phyloP scores from a whole-genome alignment of 352 stramenopile species.

The Plasmopara muralis region DNA sequence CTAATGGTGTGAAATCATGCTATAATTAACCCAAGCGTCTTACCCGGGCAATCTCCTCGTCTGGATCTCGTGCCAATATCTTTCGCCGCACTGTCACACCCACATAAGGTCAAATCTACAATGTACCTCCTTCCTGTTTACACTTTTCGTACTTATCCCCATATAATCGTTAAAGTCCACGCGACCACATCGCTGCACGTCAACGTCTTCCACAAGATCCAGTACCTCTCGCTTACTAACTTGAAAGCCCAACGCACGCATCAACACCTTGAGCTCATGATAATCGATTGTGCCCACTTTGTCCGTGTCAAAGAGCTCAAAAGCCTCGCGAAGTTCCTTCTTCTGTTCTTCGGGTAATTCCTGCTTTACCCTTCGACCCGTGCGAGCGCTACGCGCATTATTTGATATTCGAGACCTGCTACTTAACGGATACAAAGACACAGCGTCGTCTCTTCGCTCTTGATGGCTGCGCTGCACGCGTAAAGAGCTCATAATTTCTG shows the following conservation, averaged over 20 bases:
- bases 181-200: constrained; percentile 74
- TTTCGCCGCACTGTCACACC: constrained; percentile 59
- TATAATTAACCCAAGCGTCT: constrained; percentile 14
- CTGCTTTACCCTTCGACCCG: constrained; percentile 42
- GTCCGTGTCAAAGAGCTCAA: constrained; percentile 91
- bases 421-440: constrained; percentile 20
- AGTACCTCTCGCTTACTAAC: constrained; percentile 87
- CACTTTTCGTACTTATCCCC: constrained; percentile 73
- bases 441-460: constrained; percentile 20
- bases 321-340: constrained; percentile 89
- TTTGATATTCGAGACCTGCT: constrained; percentile 7
- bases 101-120: constrained; percentile 5
- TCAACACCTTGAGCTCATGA: constrained; percentile 92
- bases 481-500: constrained; percentile 18
- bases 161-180: constrained; percentile 90
- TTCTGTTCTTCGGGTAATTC: constrained; percentile 80
- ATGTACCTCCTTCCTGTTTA: not conserved
- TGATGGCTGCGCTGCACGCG: constrained; percentile 28
- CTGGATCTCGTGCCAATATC: constrained; percentile 78
- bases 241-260: constrained; percentile 90
- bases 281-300: constrained; percentile 88
- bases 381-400: constrained; percentile 9
- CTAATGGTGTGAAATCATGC: constrained; percentile 12
- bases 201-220: constrained; percentile 84
- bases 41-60: constrained; percentile 89